Percentiles rank a stretch among this genome's conserved stretches.
Evolutionary conservation across 371 early-diverging fungal species (phyloP).

Genomic region (Mortierella sp.): DNA sequence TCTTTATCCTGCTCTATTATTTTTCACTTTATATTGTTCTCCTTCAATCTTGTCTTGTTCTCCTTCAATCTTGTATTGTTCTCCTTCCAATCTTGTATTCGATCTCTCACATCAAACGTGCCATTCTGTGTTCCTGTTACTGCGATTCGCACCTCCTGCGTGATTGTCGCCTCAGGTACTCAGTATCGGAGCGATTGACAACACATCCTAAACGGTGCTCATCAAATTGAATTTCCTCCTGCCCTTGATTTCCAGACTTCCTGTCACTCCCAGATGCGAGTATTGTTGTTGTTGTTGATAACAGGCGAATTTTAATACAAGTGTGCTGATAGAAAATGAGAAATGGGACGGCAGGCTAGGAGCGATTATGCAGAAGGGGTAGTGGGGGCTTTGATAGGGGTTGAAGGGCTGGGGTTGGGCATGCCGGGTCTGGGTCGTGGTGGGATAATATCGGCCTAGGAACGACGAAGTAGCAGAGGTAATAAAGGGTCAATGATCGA

Average conservation of each 20-base stretch:
- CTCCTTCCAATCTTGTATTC: neutral
- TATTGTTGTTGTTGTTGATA: conserved; percentile 1
- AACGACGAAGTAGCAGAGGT: neutral
- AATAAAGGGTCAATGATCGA: neutral
- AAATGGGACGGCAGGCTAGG: neutral
- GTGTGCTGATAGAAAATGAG: neutral
- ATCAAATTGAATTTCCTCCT: neutral
- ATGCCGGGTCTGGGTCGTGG: conserved; percentile 72
- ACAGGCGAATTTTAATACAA: conserved; percentile 29
- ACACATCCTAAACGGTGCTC: neutral
- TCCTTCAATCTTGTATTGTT: neutral
- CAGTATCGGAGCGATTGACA: neutral
- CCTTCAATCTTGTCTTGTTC: neutral
- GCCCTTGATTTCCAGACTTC: conserved; percentile 9
- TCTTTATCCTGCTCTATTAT: neutral
- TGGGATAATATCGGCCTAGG: conserved; percentile 72
- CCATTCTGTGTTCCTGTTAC: neutral
- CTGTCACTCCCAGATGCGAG: neutral
- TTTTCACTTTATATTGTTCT: neutral
- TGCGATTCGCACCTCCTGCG: conserved; percentile 9
- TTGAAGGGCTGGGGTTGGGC: conserved; percentile 60
- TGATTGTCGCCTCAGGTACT: neutral
- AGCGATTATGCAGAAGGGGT: conserved; percentile 47
- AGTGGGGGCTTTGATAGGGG: conserved; percentile 43
- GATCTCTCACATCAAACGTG: neutral